A percentile compares a stretch with the other conserved stretches of the same genome.
phyloP scores from a whole-genome alignment of 2,329 filamentous ascomycete genomes.

The Calonectria naviculata region DNA sequence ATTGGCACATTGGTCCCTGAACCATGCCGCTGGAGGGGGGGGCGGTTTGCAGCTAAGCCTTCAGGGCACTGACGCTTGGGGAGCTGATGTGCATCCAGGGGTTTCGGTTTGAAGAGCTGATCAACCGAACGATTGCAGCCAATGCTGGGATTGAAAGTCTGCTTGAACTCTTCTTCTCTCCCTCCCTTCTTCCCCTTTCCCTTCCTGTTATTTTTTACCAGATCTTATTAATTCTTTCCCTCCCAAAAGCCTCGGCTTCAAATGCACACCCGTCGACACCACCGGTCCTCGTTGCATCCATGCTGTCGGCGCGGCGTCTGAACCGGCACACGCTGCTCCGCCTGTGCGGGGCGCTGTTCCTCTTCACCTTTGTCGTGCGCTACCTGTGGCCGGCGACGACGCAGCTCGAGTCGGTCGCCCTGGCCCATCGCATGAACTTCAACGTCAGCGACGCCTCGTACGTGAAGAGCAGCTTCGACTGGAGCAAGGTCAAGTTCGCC shows the following conservation, averaged over 20 bases:
- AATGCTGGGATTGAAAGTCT: not conserved
- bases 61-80: not conserved
- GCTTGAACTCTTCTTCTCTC: not conserved
- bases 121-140: not conserved
- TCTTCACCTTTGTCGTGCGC: conserved; percentile 8
- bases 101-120: not conserved
- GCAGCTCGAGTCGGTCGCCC: not conserved
- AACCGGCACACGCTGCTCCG: conserved; percentile 11
- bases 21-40: not conserved
- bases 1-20: not conserved
- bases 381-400: conserved; percentile 7
- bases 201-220: not conserved
- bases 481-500: conserved; percentile 5
- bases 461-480: conserved; percentile 18
- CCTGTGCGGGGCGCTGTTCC: not conserved
- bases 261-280: not conserved
- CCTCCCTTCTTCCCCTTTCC: not conserved
- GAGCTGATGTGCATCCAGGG: conserved; percentile 5
- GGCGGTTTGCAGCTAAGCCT: not conserved
- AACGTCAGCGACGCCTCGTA: not conserved
- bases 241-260: not conserved
- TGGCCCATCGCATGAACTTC: conserved; percentile 13
- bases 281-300: not conserved
- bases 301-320: conserved; percentile 3
- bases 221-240: not conserved